phyloP scores from a whole-genome alignment of 164 flowering plant genomes.

The Macadamia integrifolia region DNA sequence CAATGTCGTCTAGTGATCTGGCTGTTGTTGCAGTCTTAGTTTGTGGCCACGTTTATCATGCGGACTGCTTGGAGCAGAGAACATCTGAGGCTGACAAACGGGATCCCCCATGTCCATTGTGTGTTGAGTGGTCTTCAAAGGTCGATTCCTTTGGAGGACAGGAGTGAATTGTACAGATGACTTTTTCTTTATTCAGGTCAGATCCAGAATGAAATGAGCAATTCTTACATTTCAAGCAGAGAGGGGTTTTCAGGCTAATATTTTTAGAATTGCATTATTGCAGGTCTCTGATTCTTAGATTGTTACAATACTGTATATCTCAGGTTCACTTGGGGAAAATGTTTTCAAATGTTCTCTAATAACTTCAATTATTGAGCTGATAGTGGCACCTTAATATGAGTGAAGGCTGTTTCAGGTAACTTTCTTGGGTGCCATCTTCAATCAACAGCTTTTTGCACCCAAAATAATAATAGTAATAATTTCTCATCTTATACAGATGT shows the following conservation, averaged over 20 bases:
- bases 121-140: conserved; percentile 16
- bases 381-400: too few species aligned
- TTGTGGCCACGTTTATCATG: conserved; percentile 67
- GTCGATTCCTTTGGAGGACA: conserved; percentile 11
- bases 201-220: background rate
- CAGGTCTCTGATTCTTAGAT: background rate
- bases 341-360: too few species aligned
- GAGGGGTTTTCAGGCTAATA: conserved; percentile 1
- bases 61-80: conserved; percentile 56
- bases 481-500: too few species aligned
- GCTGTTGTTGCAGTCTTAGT: conserved; percentile 60
- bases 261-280: background rate
- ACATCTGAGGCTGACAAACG: conserved; percentile 31
- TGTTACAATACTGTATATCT: background rate
- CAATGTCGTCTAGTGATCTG: conserved; percentile 22
- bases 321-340: too few species aligned
- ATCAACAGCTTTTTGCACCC: background rate
- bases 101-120: conserved; percentile 61
- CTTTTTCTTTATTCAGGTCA: background rate
- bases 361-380: too few species aligned
- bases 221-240: background rate
- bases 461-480: too few species aligned
- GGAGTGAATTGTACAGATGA: background rate
- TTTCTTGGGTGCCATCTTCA: background rate
- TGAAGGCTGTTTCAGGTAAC: background rate